Base-by-base conservation (phyloP, 225 moss, liverwort and hornwort genomes). In the Neckera pumila region DNA sequence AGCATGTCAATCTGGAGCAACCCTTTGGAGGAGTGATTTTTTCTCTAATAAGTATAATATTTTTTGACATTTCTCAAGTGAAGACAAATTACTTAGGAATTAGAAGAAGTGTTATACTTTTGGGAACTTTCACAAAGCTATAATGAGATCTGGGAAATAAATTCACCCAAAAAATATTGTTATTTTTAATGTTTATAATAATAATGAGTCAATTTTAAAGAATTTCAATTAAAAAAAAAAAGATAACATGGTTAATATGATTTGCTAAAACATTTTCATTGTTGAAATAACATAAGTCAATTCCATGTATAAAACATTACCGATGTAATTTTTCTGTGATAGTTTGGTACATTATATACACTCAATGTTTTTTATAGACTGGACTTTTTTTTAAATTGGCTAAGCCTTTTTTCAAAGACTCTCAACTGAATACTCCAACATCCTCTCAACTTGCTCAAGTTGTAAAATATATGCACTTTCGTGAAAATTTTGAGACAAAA, bases 251-350 rank as follows among this genome's bases (percentile, higher is more conserved):
- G 3, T 40, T 42, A 8, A 14, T 42, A 42, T 8, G 14, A 71
- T 71, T 40, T 42, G 5, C 15, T 42, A 42, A 42, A 71, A 42
- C 0, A 71, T 26, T 14, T 71, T 26, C 3, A 40, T 2, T 25
- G 0, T 70, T 70, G 26, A 70, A 70, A 23, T 23, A 40, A 25
- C 7, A 23, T 69, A 38, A 6, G 7, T 25, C 25, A 70, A 14
- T 25, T 40, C 25, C 2, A 14, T 40, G 2, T 40, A 38, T 8
- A 25, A 70, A 4, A 23, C 40, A 14, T 8, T 9, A 70, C 0
- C 0, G 0, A 14, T 25, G 7, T 13, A 14, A 14, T 22, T 69
- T n/a, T 69, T 38, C 23, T 13, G 0, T 22, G 4, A 38, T 23
- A 69, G n/a, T 38, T 12, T 69, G 12, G 2, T 66, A 66, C 4